phyloP scores from a whole-genome alignment of 1,139 yeast species.

The Suhomyces bolitotheri region DNA sequence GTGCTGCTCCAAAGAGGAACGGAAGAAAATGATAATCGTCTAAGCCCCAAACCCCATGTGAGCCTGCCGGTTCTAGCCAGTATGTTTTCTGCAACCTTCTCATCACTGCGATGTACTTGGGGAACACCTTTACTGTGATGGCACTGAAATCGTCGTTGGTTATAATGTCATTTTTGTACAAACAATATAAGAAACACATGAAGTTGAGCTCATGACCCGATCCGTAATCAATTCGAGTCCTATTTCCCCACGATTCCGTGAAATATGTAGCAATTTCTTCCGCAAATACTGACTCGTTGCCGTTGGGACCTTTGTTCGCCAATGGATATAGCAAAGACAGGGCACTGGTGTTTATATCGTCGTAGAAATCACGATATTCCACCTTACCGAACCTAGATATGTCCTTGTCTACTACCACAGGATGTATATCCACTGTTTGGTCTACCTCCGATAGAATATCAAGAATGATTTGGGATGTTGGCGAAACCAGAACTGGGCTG shows the following conservation, averaged over 20 bases:
- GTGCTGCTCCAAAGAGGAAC: constrained; percentile 85
- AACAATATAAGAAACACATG: constrained; percentile 63
- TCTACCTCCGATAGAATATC: constrained; percentile 48
- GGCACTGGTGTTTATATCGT: constrained; percentile 49
- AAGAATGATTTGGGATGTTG: constrained; percentile 33
- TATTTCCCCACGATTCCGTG: constrained; percentile 78
- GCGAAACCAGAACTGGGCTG: constrained; percentile 30
- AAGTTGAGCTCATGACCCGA: constrained; percentile 96
- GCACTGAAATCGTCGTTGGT: constrained; percentile 46
- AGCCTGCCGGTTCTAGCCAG: constrained; percentile 86
- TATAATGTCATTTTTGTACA: constrained; percentile 42
- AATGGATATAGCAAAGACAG: constrained; percentile 21
- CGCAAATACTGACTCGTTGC: constrained; percentile 10
- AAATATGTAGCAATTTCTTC: constrained; percentile 56
- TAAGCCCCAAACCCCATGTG: constrained; percentile 95
- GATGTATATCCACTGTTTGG: constrained; percentile 52
- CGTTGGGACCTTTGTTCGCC: constrained; percentile 1
- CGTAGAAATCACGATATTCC: constrained; percentile 85
- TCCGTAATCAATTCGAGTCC: constrained; percentile 89
- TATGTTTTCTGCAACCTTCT: constrained; percentile 53
- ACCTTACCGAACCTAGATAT: constrained; percentile 86
- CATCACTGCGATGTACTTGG: constrained; percentile 55
- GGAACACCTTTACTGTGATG: constrained; percentile 63
- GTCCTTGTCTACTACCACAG: constrained; percentile 65
- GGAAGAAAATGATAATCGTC: constrained; percentile 96